Evolutionary conservation across 768 basidiomycete genomes (phyloP), one percentile per base, ranked within the genome.

Genomic region (Nidularia pulvinata): DNA sequence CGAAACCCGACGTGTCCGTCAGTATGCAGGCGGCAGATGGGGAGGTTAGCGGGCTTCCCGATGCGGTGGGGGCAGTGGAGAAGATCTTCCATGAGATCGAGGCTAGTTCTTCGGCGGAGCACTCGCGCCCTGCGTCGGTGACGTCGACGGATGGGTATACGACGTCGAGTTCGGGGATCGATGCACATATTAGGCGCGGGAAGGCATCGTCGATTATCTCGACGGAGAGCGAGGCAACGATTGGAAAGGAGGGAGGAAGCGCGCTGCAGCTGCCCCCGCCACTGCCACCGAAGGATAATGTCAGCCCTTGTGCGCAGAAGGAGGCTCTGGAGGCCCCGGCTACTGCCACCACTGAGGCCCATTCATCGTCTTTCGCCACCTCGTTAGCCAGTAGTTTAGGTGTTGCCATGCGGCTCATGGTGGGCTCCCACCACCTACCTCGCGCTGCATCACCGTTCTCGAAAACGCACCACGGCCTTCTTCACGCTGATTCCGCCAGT

Each of bases 331-430:
- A 11, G 10, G 22, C 45, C 25, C 36, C 50, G 46, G 22, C 56
- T 19, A 52, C 48, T 19, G 44, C 36, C 1, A 25, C 49, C 7
- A 53, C 56, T 46, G 53, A 59, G 22, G 59, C 61, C 7, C 60
- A 64, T n/a, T 60, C 76, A 0, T 74, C 79, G 5, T 72, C 78
- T 0, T 75, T 86, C 58, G 64, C 76, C 16, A 71, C 60, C 51
- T 72, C 79, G 0, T 60, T 85, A 13, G 78, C 85, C 1, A 81
- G 67, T 54, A 78, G 84, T 4, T 59, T 89, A 37, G 76, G 74
- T 10, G 78, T 69, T 54, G 87, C 86, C 1, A 78, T 90, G 74
- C 78, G 84, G 6, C 82, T 77, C 58, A 69, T 90, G 52, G 67
- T 84, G 45, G 80, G 66, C 51, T 60, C 51, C 22, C 71, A 68